Conservation (phyloP, 2,329 filamentous ascomycete genomes). For the Aspergillus ochraceus region DNA sequence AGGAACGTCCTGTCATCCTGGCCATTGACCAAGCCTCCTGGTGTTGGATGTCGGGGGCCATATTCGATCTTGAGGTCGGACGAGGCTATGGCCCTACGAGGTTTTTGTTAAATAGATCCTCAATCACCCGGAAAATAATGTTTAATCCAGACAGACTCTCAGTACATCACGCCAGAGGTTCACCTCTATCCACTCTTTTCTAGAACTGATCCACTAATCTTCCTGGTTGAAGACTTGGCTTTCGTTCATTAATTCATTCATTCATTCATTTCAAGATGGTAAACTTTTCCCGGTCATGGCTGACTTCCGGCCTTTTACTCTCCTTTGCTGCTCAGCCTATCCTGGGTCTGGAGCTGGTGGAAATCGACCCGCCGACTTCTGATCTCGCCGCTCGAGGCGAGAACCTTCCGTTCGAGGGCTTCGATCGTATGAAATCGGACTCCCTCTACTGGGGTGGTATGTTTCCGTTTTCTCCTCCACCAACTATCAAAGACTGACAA, state of each 20-base stretch:
- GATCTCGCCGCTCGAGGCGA: neutral
- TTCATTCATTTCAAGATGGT: slow-evolving; percentile 13
- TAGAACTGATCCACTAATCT: neutral
- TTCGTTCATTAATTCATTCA: neutral
- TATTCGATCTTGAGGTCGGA: neutral
- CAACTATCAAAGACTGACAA: neutral
- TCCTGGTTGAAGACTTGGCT: neutral
- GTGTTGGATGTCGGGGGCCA: neutral
- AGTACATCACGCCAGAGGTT: neutral
- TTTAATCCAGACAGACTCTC: neutral
- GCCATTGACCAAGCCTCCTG: neutral
- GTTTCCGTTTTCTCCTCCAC: neutral
- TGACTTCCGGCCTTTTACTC: slow-evolving; percentile 14
- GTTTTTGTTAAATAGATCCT: neutral
- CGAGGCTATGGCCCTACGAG: neutral
- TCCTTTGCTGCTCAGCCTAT: slow-evolving; percentile 13
- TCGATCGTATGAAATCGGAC: slow-evolving; percentile 18
- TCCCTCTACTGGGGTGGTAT: slow-evolving; percentile 23
- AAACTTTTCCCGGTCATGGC: slow-evolving; percentile 13
- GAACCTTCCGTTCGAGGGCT: slow-evolving; percentile 2
- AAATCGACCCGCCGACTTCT: slow-evolving; percentile 10
- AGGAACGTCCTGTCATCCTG: neutral
- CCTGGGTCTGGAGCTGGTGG: slow-evolving; percentile 17
- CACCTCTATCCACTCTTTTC: neutral
- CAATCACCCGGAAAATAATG: neutral